Conservation (phyloP, 2,329 filamentous ascomycete genomes). For the Ilyonectria sp. region DNA sequence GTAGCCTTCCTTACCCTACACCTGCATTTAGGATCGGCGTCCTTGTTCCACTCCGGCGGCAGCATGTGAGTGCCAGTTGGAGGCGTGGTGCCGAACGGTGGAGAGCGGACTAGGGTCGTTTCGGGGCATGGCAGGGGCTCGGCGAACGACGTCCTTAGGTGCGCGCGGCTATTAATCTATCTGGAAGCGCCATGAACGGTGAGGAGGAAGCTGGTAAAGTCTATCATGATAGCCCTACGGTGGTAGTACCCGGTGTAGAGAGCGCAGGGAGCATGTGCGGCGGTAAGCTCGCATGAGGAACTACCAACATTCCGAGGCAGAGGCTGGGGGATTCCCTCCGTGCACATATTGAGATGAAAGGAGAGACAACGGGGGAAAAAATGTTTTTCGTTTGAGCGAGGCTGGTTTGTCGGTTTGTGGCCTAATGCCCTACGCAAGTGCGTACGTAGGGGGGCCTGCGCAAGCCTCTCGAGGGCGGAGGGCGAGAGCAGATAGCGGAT, state of each 20-base stretch:
- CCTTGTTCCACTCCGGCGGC: slow-evolving; percentile 7
- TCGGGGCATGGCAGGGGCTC: neutral
- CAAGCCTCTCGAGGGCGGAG: neutral
- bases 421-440: slow-evolving; percentile 4
- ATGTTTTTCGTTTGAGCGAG: neutral
- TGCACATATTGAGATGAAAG: neutral
- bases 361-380: neutral
- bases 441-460: neutral
- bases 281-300: neutral
- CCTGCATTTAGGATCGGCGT: neutral
- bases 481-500: too few species aligned
- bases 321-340: neutral
- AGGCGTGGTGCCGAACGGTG: neutral
- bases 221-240: slow-evolving; percentile 5
- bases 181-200: slow-evolving; percentile 32
- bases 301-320: neutral
- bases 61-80: neutral
- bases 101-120: neutral
- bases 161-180: slow-evolving; percentile 34
- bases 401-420: slow-evolving; percentile 4
- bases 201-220: slow-evolving; percentile 11
- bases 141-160: slow-evolving; percentile 7
- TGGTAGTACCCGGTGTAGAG: neutral
- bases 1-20: neutral
- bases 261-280: neutral